Percentiles rank a stretch among this genome's conserved stretches.
Evolutionary conservation across 129 eudicot genomes (phyloP).

Genomic region (Ambrosia artemisiifolia): DNA sequence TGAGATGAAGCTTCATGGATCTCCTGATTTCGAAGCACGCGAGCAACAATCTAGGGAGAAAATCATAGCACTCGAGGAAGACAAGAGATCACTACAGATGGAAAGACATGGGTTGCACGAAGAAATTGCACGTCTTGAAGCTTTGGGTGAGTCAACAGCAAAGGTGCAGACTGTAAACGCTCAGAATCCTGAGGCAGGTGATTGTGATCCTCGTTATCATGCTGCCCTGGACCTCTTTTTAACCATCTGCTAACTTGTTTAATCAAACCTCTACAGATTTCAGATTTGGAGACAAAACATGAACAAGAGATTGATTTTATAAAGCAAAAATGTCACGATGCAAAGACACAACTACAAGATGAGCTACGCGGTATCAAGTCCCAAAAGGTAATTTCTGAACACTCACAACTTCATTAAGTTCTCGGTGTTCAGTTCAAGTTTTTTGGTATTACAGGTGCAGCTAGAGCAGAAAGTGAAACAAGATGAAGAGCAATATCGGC

Average conservation of each 20-base stretch:
- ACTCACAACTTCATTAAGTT: background rate
- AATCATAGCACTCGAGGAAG: constrained; percentile 80
- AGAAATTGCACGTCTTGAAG: constrained; percentile 65
- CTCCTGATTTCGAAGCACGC: constrained; percentile 62
- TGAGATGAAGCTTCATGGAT: constrained; percentile 79
- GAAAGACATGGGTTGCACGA: constrained; percentile 75
- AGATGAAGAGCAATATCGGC: constrained; percentile 95
- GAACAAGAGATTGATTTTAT: constrained; percentile 85
- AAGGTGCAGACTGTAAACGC: constrained; percentile 66
- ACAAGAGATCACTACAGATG: constrained; percentile 76
- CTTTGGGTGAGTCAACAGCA: constrained; percentile 57
- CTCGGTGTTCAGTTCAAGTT: background rate
- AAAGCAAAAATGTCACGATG: constrained; percentile 89
- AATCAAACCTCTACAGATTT: constrained; percentile 44
- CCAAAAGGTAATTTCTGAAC: constrained; percentile 68
- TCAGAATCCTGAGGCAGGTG: constrained; percentile 89
- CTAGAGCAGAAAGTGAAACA: constrained; percentile 89
- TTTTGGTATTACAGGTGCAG: constrained; percentile 59
- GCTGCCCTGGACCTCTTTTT: constrained; percentile 2
- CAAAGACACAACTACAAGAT: constrained; percentile 82
- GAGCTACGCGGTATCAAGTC: constrained; percentile 84
- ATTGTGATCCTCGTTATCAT: constrained; percentile 25
- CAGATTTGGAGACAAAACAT: constrained; percentile 84
- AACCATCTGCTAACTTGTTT: constrained; percentile 5
- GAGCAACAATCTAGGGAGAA: constrained; percentile 80